Base-by-base conservation (phyloP, 1,284 basidiomycete genomes). In the Puccinia triticina region DNA sequence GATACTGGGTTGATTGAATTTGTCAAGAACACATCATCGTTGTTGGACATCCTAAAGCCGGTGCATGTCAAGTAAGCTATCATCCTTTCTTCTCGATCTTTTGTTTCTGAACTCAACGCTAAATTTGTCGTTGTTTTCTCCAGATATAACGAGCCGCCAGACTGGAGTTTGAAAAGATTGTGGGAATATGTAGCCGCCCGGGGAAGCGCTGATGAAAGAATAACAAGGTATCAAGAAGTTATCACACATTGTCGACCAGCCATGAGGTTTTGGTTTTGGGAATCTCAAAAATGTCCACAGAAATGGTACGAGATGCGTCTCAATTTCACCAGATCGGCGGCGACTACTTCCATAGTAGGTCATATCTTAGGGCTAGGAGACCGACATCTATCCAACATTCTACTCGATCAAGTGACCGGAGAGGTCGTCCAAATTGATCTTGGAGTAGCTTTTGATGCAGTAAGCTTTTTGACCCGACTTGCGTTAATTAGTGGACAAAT, bases 341-440 rank as follows among this genome's bases (percentile, higher is more conserved):
- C 96, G 5, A 94, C 94, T 0, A 95, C 92, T 8, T 96, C 94
- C 16, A 97, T 99, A 83, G 93, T 98, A 16, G 97, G 96, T 0
- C 93, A 97, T 86, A 89, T 98, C 67, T 89, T 98, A 26, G 96
- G 96, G 2, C 89, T 99, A 0, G 96, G 96, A 0, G 96, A 99
- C 86, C 91, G 96, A 23, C 96, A 99, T 86, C 90, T 91, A 10
- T 93, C 93, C 57, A 99, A 99, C 87, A 97, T 99, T 84, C 89
- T 99, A 66, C 89, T 99, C 82, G 95, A 98, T 87, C 91, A 91
- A 82, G 87, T 87, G 50, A 92, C 91, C 16, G 96, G 96, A 32
- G 95, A 98, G 87, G 89, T 96, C 48, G 91, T 96, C 5, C 94
- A 98, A 86, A 99, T 99, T 78, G 96, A 99, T 88, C 90, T 99